Percentiles rank a stretch among this genome's conserved stretches.
Conservation (phyloP, 805 yeast genomes). For the Geotrichum ghanense region DNA sequence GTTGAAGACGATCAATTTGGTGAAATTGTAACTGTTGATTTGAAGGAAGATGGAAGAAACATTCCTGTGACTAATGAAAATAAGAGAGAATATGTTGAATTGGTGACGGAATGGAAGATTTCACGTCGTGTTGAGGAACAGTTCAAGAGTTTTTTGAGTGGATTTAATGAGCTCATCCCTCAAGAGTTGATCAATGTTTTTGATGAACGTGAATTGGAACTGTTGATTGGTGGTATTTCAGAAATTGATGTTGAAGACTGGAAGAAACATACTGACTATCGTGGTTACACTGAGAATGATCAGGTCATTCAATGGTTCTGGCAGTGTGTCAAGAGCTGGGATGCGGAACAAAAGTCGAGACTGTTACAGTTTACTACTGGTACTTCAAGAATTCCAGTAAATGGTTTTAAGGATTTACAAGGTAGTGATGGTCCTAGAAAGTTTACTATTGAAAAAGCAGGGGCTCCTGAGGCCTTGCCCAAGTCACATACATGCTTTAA, state of each 20-base stretch:
- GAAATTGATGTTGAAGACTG: conserved; percentile 98
- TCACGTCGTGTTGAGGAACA: conserved; percentile 89
- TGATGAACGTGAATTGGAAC: conserved; percentile 94
- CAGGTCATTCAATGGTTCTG: conserved; percentile 99
- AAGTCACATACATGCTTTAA: conserved; percentile 98
- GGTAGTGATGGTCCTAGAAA: conserved; percentile 99
- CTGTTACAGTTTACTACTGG: conserved; percentile 96
- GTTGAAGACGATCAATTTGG: conserved; percentile 89
- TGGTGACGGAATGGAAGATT: conserved; percentile 93
- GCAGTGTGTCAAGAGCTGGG: conserved; percentile 90
- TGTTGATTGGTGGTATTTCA: conserved; percentile 95
- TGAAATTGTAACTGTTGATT: conserved; percentile 75
- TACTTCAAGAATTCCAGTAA: conserved; percentile 97
- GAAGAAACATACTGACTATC: conserved; percentile 97
- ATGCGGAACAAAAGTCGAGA: conserved; percentile 91
- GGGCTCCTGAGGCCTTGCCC: conserved; percentile 83
- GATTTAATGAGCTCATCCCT: conserved; percentile 94
- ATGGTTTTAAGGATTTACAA: conserved; percentile 96
- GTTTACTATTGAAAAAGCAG: conserved; percentile 96
- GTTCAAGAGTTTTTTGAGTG: conserved; percentile 91
- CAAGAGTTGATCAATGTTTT: conserved; percentile 93
- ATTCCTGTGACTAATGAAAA: conserved; percentile 91
- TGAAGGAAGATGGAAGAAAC: conserved; percentile 79
- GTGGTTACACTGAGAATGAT: conserved; percentile 95
- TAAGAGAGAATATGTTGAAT: conserved; percentile 89